Percentiles rank a stretch among this genome's conserved stretches.
Conservation (phyloP, 495 filamentous ascomycete genomes). For the Penicillium ochrochloron region DNA sequence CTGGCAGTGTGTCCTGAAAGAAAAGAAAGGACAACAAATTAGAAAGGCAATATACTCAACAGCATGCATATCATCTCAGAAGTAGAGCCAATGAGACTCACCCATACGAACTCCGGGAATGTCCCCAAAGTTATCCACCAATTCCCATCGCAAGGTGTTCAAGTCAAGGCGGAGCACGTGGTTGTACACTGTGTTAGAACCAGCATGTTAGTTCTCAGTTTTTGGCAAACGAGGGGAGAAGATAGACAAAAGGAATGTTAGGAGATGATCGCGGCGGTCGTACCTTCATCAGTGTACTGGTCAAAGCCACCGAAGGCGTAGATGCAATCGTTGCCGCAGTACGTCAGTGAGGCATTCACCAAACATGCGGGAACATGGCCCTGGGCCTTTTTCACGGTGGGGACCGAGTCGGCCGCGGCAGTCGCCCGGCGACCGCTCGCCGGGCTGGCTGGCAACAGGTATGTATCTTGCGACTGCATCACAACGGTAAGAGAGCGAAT, state of each 20-base stretch:
- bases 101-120: slow-evolving; percentile 98
- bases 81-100: slow-evolving; percentile 45
- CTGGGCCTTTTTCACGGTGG: slow-evolving; percentile 76
- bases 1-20: slow-evolving; percentile 88
- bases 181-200: slow-evolving; percentile 75
- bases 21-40: slow-evolving; percentile 2
- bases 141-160: slow-evolving; percentile 83
- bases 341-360: slow-evolving; percentile 97
- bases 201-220: slow-evolving; percentile 11
- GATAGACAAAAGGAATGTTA: background rate
- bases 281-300: slow-evolving; percentile 94
- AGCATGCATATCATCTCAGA: slow-evolving; percentile 8
- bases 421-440: slow-evolving; percentile 61
- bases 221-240: background rate
- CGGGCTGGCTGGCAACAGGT: slow-evolving; percentile 83
- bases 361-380: slow-evolving; percentile 92
- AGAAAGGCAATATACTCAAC: background rate
- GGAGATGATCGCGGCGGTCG: background rate
- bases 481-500: slow-evolving; percentile 31
- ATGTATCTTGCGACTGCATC: slow-evolving; percentile 66
- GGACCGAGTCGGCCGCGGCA: slow-evolving; percentile 71
- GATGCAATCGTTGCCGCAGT: slow-evolving; percentile 92
- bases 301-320: slow-evolving; percentile 99
- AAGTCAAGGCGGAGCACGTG: slow-evolving; percentile 91
- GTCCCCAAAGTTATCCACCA: slow-evolving; percentile 98